phyloP scores from a whole-genome alignment of 192 early-diverging fungal species.

The Entophlyctis luteolus region DNA sequence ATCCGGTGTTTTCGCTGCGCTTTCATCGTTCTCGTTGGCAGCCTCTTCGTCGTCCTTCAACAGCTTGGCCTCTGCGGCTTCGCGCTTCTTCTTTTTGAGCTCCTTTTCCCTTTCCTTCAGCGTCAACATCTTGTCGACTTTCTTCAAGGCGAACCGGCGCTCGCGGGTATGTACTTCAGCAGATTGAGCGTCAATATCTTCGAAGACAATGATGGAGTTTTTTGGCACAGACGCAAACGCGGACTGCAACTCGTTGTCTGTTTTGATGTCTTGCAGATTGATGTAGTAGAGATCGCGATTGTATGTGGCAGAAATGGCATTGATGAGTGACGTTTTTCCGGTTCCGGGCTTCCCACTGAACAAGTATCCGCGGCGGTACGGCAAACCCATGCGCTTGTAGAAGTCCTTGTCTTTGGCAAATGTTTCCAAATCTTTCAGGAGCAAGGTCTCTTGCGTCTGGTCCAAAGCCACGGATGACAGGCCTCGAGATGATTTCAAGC shows the following conservation, averaged over 20 bases:
- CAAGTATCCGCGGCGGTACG: conserved; percentile 56
- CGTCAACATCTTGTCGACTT: conserved; percentile 20
- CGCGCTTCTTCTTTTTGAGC: conserved; percentile 33
- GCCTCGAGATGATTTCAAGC: conserved; percentile 38
- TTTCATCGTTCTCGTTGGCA: conserved; percentile 14
- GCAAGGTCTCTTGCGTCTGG: conserved; percentile 41
- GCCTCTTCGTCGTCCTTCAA: conserved; percentile 13
- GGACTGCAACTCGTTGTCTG: conserved; percentile 41
- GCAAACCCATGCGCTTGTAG: conserved; percentile 58
- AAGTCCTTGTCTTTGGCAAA: conserved; percentile 55
- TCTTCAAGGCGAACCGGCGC: conserved; percentile 21
- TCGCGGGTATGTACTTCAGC: conserved; percentile 41
- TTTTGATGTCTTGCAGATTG: conserved; percentile 41
- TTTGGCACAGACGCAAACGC: conserved; percentile 43
- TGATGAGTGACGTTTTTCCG: conserved; percentile 44
- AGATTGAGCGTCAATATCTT: conserved; percentile 59
- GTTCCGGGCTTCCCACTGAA: conserved; percentile 44
- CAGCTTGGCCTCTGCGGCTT: conserved; percentile 22
- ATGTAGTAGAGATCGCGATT: conserved; percentile 47
- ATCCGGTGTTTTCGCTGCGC: not conserved
- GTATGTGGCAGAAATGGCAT: conserved; percentile 43
- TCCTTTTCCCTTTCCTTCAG: conserved; percentile 25
- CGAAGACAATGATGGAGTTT: conserved; percentile 50
- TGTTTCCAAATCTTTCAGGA: conserved; percentile 47
- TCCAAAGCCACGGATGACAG: conserved; percentile 55